Evolutionary conservation across 371 early-diverging fungal species (phyloP).

Genomic region (Haplosporangium sp.): DNA sequence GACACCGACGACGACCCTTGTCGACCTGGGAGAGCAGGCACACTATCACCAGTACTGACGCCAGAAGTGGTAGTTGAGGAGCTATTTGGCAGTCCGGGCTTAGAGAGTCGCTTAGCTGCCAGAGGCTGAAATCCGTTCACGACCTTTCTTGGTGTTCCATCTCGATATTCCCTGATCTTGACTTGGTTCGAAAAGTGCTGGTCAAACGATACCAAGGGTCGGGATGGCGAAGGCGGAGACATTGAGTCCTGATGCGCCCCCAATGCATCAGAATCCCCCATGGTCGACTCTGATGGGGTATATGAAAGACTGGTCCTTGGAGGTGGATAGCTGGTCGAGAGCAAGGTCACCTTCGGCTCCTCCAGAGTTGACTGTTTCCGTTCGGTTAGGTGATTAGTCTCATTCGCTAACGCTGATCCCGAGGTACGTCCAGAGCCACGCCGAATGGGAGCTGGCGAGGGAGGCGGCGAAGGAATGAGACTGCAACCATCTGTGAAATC

Average conservation of each 20-base stretch:
- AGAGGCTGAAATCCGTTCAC: slow-evolving; percentile 51
- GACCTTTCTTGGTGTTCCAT: slow-evolving; percentile 39
- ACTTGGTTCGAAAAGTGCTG: slow-evolving; percentile 49
- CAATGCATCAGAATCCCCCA: slow-evolving; percentile 1
- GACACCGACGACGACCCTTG: background rate
- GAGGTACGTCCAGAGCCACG: slow-evolving; percentile 1
- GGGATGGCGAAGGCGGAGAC: slow-evolving; percentile 27
- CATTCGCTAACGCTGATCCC: slow-evolving; percentile 2
- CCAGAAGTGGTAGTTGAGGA: background rate
- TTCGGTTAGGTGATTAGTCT: background rate
- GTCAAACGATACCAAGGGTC: slow-evolving; percentile 46
- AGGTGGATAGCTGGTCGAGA: slow-evolving; percentile 51
- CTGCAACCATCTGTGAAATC: slow-evolving; percentile 46
- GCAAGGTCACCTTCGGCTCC: slow-evolving; percentile 26
- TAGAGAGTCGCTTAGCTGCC: slow-evolving; percentile 51
- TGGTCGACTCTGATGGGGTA: background rate
- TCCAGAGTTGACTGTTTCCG: slow-evolving; percentile 13
- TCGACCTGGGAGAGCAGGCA: slow-evolving; percentile 6
- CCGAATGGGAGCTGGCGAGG: slow-evolving; percentile 21
- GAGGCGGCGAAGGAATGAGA: slow-evolving; percentile 50
- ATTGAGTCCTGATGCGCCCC: slow-evolving; percentile 8
- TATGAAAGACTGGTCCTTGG: slow-evolving; percentile 44
- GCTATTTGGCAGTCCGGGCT: slow-evolving; percentile 30
- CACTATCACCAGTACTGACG: slow-evolving; percentile 1
- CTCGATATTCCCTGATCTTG: slow-evolving; percentile 26